phyloP scores from a whole-genome alignment of 2,329 filamentous ascomycete species.

The Phaeophleospora eucalypticola region DNA sequence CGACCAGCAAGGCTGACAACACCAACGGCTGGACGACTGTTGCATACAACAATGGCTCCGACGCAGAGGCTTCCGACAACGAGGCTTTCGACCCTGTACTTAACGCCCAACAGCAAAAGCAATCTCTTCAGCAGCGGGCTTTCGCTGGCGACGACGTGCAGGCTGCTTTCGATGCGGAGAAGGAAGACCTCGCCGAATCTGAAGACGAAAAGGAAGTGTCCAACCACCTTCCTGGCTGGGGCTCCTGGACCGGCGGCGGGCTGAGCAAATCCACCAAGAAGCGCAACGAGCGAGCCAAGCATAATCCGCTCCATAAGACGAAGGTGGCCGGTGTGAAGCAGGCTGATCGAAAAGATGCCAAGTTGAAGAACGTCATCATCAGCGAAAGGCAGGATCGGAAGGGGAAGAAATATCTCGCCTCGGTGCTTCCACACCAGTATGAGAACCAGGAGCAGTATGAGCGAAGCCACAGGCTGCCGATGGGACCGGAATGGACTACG shows the following conservation, averaged over 20 bases:
- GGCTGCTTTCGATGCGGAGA: constrained; percentile 75
- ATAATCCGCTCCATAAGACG: constrained; percentile 53
- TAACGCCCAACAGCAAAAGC: constrained; percentile 43
- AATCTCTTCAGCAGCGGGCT: constrained; percentile 69
- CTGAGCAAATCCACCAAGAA: constrained; percentile 67
- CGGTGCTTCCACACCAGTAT: constrained; percentile 80
- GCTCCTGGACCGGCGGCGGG: constrained; percentile 82
- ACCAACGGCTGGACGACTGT: constrained; percentile 45
- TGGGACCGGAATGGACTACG: constrained; percentile 94
- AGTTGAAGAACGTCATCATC: constrained; percentile 80
- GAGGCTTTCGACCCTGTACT: constrained; percentile 25
- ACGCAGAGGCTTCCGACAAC: constrained; percentile 25
- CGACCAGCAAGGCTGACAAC: constrained; percentile 21
- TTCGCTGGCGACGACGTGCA: constrained; percentile 87
- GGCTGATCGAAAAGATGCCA: constrained; percentile 74
- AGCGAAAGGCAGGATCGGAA: constrained; percentile 89
- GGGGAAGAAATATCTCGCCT: constrained; percentile 84
- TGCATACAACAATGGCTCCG: constrained; percentile 33
- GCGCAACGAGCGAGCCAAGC: constrained; percentile 49
- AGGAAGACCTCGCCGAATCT: constrained; percentile 64
- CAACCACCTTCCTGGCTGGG: constrained; percentile 90
- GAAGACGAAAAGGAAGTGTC: constrained; percentile 81
- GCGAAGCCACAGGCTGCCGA: constrained; percentile 74
- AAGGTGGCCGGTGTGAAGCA: constrained; percentile 66
- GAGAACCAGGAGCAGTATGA: constrained; percentile 88